A percentile compares a stretch with the other conserved stretches of the same genome.
phyloP scores from a whole-genome alignment of 768 basidiomycete species.

The Sarcodon aspratus region DNA sequence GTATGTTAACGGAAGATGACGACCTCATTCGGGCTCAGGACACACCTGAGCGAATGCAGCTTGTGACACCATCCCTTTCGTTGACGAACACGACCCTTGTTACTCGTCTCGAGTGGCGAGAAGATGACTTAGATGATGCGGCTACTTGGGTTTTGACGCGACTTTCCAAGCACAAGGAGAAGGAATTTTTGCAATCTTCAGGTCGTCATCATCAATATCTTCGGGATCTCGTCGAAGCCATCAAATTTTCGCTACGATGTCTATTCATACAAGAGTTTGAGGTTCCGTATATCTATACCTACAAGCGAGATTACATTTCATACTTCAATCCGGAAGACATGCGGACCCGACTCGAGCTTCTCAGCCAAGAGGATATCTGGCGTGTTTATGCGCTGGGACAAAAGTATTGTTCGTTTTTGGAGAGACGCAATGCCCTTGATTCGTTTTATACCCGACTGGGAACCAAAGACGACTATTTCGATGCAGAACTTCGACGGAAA shows the following conservation, averaged over 20 bases:
- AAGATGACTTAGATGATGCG: constrained; percentile 68
- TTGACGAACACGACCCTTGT: constrained; percentile 25
- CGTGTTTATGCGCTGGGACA: constrained; percentile 81
- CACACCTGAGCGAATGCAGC: constrained; percentile 92
- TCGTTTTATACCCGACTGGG: constrained; percentile 59
- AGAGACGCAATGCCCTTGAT: constrained; percentile 54
- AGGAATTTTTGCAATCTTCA: constrained; percentile 58
- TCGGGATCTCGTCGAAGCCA: constrained; percentile 62
- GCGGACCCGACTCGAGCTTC: constrained; percentile 53
- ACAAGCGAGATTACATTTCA: constrained; percentile 85
- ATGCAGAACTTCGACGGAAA: constrained; percentile 50
- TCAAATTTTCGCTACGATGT: constrained; percentile 67
- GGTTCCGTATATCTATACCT: constrained; percentile 91
- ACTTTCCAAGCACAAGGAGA: constrained; percentile 57
- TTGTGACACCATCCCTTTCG: constrained; percentile 78
- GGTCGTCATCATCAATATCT: constrained; percentile 52
- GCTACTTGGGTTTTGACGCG: constrained; percentile 83
- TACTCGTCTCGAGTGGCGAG: constrained; percentile 9
- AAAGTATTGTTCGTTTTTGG: constrained; percentile 78
- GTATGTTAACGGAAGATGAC: constrained; percentile 87
- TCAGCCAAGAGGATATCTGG: constrained; percentile 80
- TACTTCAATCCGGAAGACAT: constrained; percentile 65
- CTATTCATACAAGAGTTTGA: constrained; percentile 86
- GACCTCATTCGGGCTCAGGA: constrained; percentile 85
- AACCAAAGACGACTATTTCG: constrained; percentile 66